Percentiles rank a stretch among this genome's conserved stretches.
Conservation (phyloP, 139 green algal genomes). For the Chlorella sp. region DNA sequence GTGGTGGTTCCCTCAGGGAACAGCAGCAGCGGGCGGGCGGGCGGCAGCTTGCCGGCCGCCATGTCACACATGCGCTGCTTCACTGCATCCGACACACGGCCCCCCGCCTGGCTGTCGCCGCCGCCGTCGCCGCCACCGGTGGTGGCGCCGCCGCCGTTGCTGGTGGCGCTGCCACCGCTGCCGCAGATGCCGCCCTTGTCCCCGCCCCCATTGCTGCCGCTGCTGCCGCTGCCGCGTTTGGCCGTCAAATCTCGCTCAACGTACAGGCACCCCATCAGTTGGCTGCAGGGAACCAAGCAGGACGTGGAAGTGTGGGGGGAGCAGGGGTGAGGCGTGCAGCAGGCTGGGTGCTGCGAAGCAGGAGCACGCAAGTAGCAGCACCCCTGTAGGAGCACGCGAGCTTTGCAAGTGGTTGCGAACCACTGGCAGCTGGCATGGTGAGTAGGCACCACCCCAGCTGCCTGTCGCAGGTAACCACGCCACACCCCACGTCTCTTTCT, state of each 20-base stretch:
- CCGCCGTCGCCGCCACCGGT: neutral
- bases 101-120: conserved; percentile 2
- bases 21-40: conserved; percentile 65
- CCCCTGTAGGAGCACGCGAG: too few species aligned
- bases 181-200: neutral
- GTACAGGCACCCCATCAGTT: conserved; percentile 86
- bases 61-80: conserved; percentile 62
- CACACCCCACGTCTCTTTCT: too few species aligned
- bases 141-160: neutral
- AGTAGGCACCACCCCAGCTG: too few species aligned
- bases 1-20: conserved; percentile 91
- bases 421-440: neutral
- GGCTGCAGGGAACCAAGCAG: conserved; percentile 53
- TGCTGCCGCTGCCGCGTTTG: neutral
- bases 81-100: conserved; percentile 54
- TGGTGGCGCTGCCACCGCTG: neutral
- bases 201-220: conserved; percentile 23
- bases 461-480: too few species aligned
- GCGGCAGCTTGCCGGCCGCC: conserved; percentile 23
- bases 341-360: neutral
- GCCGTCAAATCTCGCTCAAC: conserved; percentile 72
- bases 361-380: neutral
- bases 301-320: neutral
- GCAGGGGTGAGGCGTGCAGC: neutral
- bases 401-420: neutral